phyloP scores from a whole-genome alignment of 2,329 filamentous ascomycete genomes.

The Cadophora sp. region DNA sequence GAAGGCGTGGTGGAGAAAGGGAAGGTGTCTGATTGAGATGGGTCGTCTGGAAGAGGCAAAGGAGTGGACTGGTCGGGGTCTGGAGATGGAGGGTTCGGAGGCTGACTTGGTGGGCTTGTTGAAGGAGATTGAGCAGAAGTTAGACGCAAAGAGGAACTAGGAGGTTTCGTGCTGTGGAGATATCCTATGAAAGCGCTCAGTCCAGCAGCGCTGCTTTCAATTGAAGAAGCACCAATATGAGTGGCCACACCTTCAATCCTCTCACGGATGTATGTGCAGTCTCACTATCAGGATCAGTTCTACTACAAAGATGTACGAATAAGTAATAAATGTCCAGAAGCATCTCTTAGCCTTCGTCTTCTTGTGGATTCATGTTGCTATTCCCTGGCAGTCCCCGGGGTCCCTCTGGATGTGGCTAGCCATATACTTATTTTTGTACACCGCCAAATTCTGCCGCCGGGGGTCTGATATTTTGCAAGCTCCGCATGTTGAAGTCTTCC shows the following conservation, averaged over 20 bases:
- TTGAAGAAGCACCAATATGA: neutral
- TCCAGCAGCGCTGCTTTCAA: neutral
- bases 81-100: conserved; percentile 84
- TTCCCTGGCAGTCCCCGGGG: neutral
- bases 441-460: conserved; percentile 6
- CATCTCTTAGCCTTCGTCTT: neutral
- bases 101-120: conserved; percentile 67
- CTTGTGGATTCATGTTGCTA: neutral
- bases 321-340: neutral
- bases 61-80: conserved; percentile 75
- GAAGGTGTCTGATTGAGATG: conserved; percentile 90
- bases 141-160: conserved; percentile 34
- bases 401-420: neutral
- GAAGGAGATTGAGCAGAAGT: conserved; percentile 64
- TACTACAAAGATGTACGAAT: neutral
- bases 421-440: conserved; percentile 6
- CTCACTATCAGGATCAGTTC: neutral
- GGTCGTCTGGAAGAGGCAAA: conserved; percentile 81
- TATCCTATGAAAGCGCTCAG: neutral
- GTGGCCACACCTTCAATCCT: no score
- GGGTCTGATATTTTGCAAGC: conserved; percentile 12
- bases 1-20: conserved; percentile 93
- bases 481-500: neutral
- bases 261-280: no score
- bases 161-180: neutral